Evolutionary conservation across 108 stramenopile species (phyloP).

Genomic region (Parmales sp.): DNA sequence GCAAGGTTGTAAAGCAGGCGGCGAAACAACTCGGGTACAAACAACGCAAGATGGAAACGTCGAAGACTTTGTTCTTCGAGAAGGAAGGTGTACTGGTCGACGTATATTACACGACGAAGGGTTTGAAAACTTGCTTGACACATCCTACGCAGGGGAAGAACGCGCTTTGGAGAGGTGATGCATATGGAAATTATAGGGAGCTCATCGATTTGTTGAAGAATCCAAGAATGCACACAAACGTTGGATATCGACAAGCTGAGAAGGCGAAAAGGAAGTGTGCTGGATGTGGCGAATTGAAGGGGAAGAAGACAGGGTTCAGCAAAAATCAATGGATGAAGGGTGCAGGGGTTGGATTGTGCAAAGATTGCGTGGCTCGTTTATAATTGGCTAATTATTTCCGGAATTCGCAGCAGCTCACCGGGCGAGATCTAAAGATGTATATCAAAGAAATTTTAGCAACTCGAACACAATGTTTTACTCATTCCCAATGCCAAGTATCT

Average conservation of each 20-base stretch:
- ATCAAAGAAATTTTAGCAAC: too few species aligned
- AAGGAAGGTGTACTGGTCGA: too few species aligned
- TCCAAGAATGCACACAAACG: neutral
- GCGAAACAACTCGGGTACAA: too few species aligned
- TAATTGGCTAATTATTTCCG: too few species aligned
- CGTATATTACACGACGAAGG: neutral
- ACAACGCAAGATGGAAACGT: too few species aligned
- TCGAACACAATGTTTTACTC: too few species aligned
- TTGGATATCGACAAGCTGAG: neutral
- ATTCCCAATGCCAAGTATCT: too few species aligned
- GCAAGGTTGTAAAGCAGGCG: too few species aligned
- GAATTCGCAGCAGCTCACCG: too few species aligned
- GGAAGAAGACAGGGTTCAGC: slow-evolving; percentile 8
- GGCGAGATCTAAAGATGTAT: too few species aligned
- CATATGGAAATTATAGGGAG: neutral
- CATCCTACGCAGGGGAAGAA: neutral
- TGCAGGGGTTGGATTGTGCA: slow-evolving; percentile 17
- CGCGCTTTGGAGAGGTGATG: neutral
- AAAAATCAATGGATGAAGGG: slow-evolving; percentile 25
- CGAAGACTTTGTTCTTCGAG: too few species aligned
- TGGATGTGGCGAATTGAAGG: slow-evolving; percentile 19
- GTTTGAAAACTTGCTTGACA: neutral
- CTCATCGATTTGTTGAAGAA: neutral
- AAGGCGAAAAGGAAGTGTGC: slow-evolving; percentile 17
- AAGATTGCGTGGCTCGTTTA: slow-evolving; percentile 22